These are phyloP conservation scores for Leishmania braziliensis DNA, from an alignment of 208 protist species.

Conservation along the genomic window DNA sequence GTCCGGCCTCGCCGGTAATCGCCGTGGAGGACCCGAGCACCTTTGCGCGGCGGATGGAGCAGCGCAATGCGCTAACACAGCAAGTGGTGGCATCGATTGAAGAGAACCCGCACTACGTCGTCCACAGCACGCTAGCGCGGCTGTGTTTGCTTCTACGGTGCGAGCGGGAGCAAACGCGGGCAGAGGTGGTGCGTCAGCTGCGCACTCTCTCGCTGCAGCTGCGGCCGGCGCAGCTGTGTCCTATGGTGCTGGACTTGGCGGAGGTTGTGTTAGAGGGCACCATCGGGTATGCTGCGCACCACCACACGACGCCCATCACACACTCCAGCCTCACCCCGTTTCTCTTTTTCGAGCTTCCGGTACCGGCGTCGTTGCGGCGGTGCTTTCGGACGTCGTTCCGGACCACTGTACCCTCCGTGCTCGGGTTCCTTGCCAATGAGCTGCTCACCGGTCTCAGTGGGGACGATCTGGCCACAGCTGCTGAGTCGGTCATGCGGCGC, in stretches of 20 bases:
- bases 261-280: slow-evolving; percentile 65
- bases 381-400: slow-evolving; percentile 76
- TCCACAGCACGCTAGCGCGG: slow-evolving; percentile 50
- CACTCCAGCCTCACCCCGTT: slow-evolving; percentile 53
- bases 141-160: slow-evolving; percentile 66
- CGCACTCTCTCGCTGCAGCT: slow-evolving; percentile 75
- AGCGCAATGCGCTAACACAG: slow-evolving; percentile 35
- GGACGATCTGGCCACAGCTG: slow-evolving; percentile 30
- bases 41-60: slow-evolving; percentile 1
- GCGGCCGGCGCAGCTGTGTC: slow-evolving; percentile 37
- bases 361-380: slow-evolving; percentile 62
- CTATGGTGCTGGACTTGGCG: slow-evolving; percentile 54
- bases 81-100: slow-evolving; percentile 37
- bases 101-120: slow-evolving; percentile 29
- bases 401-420: slow-evolving; percentile 54
- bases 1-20: slow-evolving; percentile 9
- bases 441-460: slow-evolving; percentile 48
- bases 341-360: slow-evolving; percentile 48
- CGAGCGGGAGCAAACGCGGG: slow-evolving; percentile 67
- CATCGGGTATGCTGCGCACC: slow-evolving; percentile 39
- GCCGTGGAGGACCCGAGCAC: slow-evolving; percentile 5
- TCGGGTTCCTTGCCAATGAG: slow-evolving; percentile 67
- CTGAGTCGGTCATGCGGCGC: slow-evolving; percentile 53
- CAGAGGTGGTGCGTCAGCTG: slow-evolving; percentile 66
- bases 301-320: slow-evolving; percentile 35